phyloP scores from a whole-genome alignment of 2,329 filamentous ascomycete species.

The Colletotrichum tropicale region DNA sequence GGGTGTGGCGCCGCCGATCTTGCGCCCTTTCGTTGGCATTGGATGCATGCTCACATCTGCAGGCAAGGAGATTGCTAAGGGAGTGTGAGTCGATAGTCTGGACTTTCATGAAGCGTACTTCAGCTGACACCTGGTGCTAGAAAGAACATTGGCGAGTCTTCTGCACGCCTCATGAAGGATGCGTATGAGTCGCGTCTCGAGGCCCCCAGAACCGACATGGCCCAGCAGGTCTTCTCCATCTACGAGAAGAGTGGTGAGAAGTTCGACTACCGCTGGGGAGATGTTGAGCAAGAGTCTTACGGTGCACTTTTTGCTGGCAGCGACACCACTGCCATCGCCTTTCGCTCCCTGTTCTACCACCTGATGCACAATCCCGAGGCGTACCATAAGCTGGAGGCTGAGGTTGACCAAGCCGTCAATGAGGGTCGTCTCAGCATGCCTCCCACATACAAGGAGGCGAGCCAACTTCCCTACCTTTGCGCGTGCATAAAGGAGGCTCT shows the following conservation, averaged over 20 bases:
- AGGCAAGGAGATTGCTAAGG: neutral
- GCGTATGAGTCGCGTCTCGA: neutral
- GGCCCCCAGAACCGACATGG: neutral
- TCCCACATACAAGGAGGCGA: constrained; percentile 20
- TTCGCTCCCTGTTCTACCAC: constrained; percentile 41
- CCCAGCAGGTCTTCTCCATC: neutral
- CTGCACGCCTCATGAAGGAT: neutral
- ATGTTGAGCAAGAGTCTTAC: neutral
- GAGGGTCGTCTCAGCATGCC: neutral
- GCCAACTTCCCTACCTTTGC: constrained; percentile 36
- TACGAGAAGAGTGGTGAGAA: neutral
- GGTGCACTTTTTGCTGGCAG: constrained; percentile 35
- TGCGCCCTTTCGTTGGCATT: neutral
- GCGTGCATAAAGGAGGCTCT: constrained; percentile 54
- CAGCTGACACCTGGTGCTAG: neutral
- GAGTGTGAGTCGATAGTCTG: neutral
- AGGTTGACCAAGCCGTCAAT: constrained; percentile 28
- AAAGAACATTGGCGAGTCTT: neutral
- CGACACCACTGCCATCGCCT: constrained; percentile 38
- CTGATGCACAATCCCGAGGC: constrained; percentile 34
- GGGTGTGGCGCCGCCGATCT: neutral
- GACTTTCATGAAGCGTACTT: neutral
- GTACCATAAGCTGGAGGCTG: constrained; percentile 30
- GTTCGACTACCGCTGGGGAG: neutral
- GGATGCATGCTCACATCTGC: neutral